A percentile compares a stretch with the other conserved stretches of the same genome.
phyloP scores from a whole-genome alignment of 2,329 filamentous ascomycete genomes.

The Aspergillus sp. region DNA sequence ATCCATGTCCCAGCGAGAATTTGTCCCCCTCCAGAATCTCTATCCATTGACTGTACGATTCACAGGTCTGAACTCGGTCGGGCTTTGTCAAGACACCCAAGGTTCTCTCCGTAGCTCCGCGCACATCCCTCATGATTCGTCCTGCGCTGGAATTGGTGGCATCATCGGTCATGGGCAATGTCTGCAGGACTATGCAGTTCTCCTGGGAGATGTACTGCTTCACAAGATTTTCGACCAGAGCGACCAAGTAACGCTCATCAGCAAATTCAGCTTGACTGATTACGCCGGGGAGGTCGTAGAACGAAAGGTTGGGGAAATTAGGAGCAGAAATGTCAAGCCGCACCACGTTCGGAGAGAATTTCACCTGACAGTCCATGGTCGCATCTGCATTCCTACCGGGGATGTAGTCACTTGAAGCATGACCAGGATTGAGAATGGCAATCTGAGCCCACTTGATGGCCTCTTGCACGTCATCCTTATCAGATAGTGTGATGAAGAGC shows the following conservation, averaged over 20 bases:
- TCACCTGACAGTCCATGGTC: conserved; percentile 47
- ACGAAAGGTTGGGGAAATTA: conserved; percentile 69
- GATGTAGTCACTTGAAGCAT: conserved; percentile 54
- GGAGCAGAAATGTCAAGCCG: conserved; percentile 73
- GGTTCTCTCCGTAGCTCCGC: conserved; percentile 57
- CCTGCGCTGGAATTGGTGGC: conserved; percentile 73
- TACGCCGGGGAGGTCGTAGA: conserved; percentile 82
- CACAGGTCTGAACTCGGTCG: conserved; percentile 62
- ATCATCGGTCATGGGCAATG: conserved; percentile 75
- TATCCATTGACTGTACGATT: conserved; percentile 58
- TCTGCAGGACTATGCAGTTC: conserved; percentile 74
- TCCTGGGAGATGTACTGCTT: conserved; percentile 67
- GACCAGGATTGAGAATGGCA: conserved; percentile 69
- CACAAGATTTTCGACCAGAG: conserved; percentile 70
- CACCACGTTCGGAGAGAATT: conserved; percentile 82
- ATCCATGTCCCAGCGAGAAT: conserved; percentile 69
- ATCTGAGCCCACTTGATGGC: conserved; percentile 73
- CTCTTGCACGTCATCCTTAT: conserved; percentile 64
- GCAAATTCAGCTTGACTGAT: conserved; percentile 68
- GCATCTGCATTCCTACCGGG: conserved; percentile 48
- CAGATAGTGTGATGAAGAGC: conserved; percentile 63
- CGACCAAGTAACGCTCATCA: conserved; percentile 66
- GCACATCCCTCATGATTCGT: conserved; percentile 58
- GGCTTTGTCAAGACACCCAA: conserved; percentile 84
- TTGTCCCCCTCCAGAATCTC: conserved; percentile 62